These are phyloP conservation scores for Crithidia thermophila DNA, from an alignment of 208 protist genomes.

Conservation along the genomic window DNA sequence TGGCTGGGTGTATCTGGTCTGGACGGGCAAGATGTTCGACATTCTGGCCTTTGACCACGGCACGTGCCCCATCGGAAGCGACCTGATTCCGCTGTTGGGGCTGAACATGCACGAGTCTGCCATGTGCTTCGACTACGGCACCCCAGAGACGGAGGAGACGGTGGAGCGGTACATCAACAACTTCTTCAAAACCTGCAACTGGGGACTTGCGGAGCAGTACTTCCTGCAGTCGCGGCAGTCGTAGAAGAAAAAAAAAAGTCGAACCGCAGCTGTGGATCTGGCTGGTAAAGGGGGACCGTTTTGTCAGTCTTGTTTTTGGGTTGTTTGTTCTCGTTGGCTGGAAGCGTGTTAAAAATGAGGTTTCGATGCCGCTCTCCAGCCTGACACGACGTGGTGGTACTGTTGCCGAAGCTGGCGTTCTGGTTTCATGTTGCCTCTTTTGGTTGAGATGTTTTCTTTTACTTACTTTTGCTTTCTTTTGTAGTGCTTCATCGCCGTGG, in stretches of 20 bases:
- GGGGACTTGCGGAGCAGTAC: slow-evolving; percentile 68
- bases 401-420: too few relatives aligned
- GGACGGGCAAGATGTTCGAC: slow-evolving; percentile 82
- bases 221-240: slow-evolving; percentile 37
- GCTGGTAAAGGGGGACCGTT: too few relatives aligned
- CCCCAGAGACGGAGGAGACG: slow-evolving; percentile 7
- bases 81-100: slow-evolving; percentile 74
- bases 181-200: slow-evolving; percentile 91
- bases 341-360: too few relatives aligned
- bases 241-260: not conserved
- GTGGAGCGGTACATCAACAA: slow-evolving; percentile 78
- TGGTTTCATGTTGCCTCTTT: too few relatives aligned
- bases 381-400: too few relatives aligned
- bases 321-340: not conserved
- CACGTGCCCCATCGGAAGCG: slow-evolving; percentile 71
- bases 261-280: not conserved
- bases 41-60: slow-evolving; percentile 80
- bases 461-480: too few relatives aligned
- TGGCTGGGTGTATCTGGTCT: slow-evolving; percentile 89
- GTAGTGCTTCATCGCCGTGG: too few relatives aligned
- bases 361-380: too few relatives aligned
- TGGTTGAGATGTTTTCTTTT: too few relatives aligned
- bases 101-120: slow-evolving; percentile 80
- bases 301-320: not conserved
- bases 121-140: slow-evolving; percentile 62